phyloP scores from a whole-genome alignment of 2,329 filamentous ascomycete genomes.

The Mycosphaerelloides madeirae region DNA sequence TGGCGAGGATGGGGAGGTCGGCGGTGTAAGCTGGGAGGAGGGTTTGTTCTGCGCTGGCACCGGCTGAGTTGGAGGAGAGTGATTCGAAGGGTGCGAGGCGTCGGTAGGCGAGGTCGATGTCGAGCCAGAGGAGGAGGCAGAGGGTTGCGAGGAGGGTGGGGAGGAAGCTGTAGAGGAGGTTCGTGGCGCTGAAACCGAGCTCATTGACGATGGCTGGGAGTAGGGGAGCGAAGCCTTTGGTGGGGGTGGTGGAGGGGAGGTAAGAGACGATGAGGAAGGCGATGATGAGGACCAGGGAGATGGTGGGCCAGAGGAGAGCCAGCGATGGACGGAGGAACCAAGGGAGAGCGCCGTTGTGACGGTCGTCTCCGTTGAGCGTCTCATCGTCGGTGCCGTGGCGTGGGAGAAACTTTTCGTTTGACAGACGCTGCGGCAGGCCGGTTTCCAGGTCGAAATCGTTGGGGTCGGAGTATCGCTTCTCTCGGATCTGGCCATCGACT shows the following conservation, averaged over 20 bases:
- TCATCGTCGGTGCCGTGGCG: constrained; percentile 5
- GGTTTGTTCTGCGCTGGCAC: constrained; percentile 50
- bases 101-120: constrained; percentile 61
- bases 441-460: constrained; percentile 30
- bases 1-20: constrained; percentile 58
- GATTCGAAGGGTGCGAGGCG: constrained; percentile 66
- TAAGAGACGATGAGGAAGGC: constrained; percentile 77
- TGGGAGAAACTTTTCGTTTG: constrained; percentile 28
- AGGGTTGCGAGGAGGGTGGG: constrained; percentile 64
- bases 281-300: constrained; percentile 57
- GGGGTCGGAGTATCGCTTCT: constrained; percentile 35
- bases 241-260: constrained; percentile 58
- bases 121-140: constrained; percentile 62
- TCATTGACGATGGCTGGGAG: constrained; percentile 47
- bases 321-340: constrained; percentile 67
- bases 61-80: constrained; percentile 38
- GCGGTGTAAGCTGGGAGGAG: constrained; percentile 68
- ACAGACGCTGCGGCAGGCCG: constrained; percentile 41
- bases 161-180: constrained; percentile 80
- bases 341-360: constrained; percentile 45
- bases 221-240: constrained; percentile 65
- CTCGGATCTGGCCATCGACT: constrained; percentile 45
- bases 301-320: constrained; percentile 62
- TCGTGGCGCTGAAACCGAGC: constrained; percentile 71
- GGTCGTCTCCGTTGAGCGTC: constrained; percentile 5